A percentile compares a stretch with the other conserved stretches of the same genome.
Conservation (phyloP, 495 filamentous ascomycete genomes). For the Talaromyces adpressus region DNA sequence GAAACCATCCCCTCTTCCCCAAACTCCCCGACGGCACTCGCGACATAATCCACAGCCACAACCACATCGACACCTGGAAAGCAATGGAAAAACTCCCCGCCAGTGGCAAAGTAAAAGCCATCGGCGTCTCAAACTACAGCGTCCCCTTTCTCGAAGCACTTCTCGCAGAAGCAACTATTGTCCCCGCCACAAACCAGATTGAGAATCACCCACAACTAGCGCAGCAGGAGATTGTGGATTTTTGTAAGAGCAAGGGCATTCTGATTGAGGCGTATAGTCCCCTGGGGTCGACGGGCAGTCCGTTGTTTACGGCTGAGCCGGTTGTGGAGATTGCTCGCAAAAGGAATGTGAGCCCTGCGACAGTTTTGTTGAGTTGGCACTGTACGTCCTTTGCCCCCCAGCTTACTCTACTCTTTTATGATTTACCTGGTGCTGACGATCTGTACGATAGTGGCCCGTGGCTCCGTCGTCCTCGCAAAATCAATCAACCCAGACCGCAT, state of each 20-base stretch:
- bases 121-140: slow-evolving; percentile 83
- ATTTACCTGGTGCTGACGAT: neutral
- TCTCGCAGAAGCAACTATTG: slow-evolving; percentile 53
- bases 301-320: slow-evolving; percentile 59
- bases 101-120: slow-evolving; percentile 64
- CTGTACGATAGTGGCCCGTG: slow-evolving; percentile 59
- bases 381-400: slow-evolving; percentile 33
- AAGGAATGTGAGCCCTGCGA: slow-evolving; percentile 52
- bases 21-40: slow-evolving; percentile 63
- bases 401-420: slow-evolving; percentile 5
- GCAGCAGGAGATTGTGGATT: slow-evolving; percentile 77
- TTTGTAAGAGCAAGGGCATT: slow-evolving; percentile 66
- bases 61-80: slow-evolving; percentile 70
- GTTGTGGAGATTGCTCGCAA: slow-evolving; percentile 65
- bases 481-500: slow-evolving; percentile 70
- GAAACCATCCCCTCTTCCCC: slow-evolving; percentile 71
- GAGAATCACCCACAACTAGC: slow-evolving; percentile 77
- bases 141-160: slow-evolving; percentile 65
- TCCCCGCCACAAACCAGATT: slow-evolving; percentile 86
- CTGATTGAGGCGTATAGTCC: slow-evolving; percentile 72
- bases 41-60: slow-evolving; percentile 57
- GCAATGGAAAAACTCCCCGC: slow-evolving; percentile 66
- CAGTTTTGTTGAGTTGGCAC: slow-evolving; percentile 71
- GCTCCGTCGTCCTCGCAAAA: slow-evolving; percentile 70
- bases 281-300: slow-evolving; percentile 70